Evolutionary conservation across 306 rosid genomes (phyloP), one percentile per base, ranked within the genome.

Genomic region (Castanea mollissima): DNA sequence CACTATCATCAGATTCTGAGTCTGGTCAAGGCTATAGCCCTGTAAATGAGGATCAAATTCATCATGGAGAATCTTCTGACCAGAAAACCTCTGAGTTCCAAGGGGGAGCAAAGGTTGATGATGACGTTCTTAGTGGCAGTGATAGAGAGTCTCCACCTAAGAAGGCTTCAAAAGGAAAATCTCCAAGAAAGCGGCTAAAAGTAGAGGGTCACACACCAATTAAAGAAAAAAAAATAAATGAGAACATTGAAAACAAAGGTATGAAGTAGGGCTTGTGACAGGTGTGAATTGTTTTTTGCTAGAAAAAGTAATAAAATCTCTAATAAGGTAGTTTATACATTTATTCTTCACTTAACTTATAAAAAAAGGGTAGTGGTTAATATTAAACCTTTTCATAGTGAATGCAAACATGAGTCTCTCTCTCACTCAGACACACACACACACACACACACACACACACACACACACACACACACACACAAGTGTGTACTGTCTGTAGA

Each of bases 1-100:
- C 69, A 55, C 77, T 90, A 63, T 88, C 97, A 77, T 93, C 95
- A 76, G 98, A 91, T 76, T 93, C 95, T 2, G 98, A 93, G 86
- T 82, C 83, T 73, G 81, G 74, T 67, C 86, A 32, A 57, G 89
- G 75, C 73, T 77, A 58, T 75, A 84, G 84, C 78, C 84, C 85
- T 15, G 80, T 49, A 77, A 78, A 49, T 69, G 90, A 85, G 80
- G 82, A 85, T 55, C 55, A 35, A 18, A 54, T 72, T 65, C 58
- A 87, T 73, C 84, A 63, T 51, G 88, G 79, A 59, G 89, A 89
- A 75, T 82, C 83, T 49, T 74, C 76, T 75, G 90, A 70, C 70
- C 74, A 27, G n/a, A 73, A 81, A 78, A 69, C 62, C 62, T 77
- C 88, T 55, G 82, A 82, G n/a, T 60, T 77, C 49, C 80, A 38